Conservation (phyloP, 768 basidiomycete genomes). For the Trametes cinnabarina region DNA sequence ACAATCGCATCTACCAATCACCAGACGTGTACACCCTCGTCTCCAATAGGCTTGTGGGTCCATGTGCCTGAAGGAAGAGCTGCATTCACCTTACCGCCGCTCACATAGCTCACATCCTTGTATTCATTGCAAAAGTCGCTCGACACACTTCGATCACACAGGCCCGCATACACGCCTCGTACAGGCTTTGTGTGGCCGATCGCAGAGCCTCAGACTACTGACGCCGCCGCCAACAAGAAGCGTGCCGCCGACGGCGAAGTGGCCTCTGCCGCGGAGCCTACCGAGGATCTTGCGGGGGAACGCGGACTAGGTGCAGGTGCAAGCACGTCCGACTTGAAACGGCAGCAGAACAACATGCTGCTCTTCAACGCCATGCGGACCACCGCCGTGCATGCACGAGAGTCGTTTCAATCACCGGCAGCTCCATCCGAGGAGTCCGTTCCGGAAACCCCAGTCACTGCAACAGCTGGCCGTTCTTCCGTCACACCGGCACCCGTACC, state of each 20-base stretch:
- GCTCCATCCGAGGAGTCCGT: slow-evolving; percentile 30
- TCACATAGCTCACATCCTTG: slow-evolving; percentile 59
- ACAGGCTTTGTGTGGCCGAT: slow-evolving; percentile 87
- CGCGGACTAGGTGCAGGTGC: slow-evolving; percentile 24
- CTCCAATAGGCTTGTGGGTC: slow-evolving; percentile 74
- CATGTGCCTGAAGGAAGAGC: not conserved
- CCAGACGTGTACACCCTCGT: slow-evolving; percentile 83
- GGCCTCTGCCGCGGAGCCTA: slow-evolving; percentile 13
- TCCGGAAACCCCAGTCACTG: slow-evolving; percentile 27
- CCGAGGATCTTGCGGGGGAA: slow-evolving; percentile 7
- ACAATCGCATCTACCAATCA: slow-evolving; percentile 86
- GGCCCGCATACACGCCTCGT: slow-evolving; percentile 81
- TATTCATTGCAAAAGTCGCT: slow-evolving; percentile 75
- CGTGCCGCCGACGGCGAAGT: slow-evolving; percentile 22
- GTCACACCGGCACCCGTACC: slow-evolving; percentile 29
- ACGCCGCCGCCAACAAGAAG: slow-evolving; percentile 42
- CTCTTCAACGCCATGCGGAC: slow-evolving; percentile 78
- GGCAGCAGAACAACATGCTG: slow-evolving; percentile 63
- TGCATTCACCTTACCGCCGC: not conserved
- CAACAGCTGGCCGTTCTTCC: slow-evolving; percentile 31
- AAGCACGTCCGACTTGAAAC: slow-evolving; percentile 19
- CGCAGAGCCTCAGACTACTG: slow-evolving; percentile 48
- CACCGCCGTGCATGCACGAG: slow-evolving; percentile 67
- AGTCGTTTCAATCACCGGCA: slow-evolving; percentile 44
- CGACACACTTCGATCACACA: slow-evolving; percentile 65